Base-by-base conservation (phyloP, 148 eudicot species). In the Silene uniflora region DNA sequence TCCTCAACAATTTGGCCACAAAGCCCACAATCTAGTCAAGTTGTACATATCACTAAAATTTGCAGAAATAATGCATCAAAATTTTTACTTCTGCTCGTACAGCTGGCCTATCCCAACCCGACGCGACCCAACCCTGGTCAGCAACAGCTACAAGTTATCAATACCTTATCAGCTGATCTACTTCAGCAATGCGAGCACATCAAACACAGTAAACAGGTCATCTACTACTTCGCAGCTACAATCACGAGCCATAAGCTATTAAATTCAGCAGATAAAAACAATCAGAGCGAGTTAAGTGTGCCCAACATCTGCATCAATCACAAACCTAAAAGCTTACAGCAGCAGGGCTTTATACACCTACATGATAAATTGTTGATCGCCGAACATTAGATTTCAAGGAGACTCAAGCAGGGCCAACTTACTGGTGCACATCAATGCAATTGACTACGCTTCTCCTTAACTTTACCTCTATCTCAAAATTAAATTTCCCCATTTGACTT, bases 201-300 rank as follows among this genome's bases (percentile, higher is more conserved):
- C 78, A 39, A 69, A 56, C 68, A 81, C 73, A 46, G 35, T 18
- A 72, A 59, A 60, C 65, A 73, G 77, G 71, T 67, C 85, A 59
- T 80, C 79, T n/a, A 70, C 85, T 75, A 68, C 83, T 81, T 81
- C 85, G 27, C 83, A 76, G 85, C 85, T 76, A 82, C 83, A 76
- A 47, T 74, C 85, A 84, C 77, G 69, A 73, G 62, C 81, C 76
- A 76, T 71, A 49, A 52, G 81, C 77, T 77, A 74, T 49, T 62
- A 68, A 73, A 11, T 67, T 63, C 23, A 77, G 17, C 58, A 71
- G 42, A 74, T 49, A 35, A 73, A 68, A 81, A 69, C 7, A 71
- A 59, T 78, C 61, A 81, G 72, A 62, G 56, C 74, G 63, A 23
- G 18, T 16, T 62, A 67, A 39, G 59, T 35, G 14, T 32, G 63